Conservation (phyloP, 2,329 filamentous ascomycete genomes). For the Exophiala sideris region DNA sequence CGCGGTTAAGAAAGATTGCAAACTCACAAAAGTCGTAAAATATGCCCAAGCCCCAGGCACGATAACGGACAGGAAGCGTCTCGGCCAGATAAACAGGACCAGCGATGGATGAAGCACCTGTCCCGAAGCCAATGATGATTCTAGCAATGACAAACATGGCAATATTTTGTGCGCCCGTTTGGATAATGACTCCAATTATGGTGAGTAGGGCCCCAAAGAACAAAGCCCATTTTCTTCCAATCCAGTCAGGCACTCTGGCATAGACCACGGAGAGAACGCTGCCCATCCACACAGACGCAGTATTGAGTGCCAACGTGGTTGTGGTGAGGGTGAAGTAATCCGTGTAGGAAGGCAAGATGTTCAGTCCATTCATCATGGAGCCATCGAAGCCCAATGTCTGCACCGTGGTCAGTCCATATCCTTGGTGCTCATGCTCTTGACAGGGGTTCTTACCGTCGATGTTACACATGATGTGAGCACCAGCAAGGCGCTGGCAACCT, state of each 20-base stretch:
- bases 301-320: slow-evolving; percentile 54
- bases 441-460: slow-evolving; percentile 10
- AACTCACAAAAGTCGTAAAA: slow-evolving; percentile 22
- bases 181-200: slow-evolving; percentile 46
- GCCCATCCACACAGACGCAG: slow-evolving; percentile 55
- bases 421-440: no score
- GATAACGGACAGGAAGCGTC: slow-evolving; percentile 29
- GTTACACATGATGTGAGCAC: slow-evolving; percentile 22
- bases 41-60: slow-evolving; percentile 17
- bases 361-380: slow-evolving; percentile 56
- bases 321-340: slow-evolving; percentile 56
- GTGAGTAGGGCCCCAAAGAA: slow-evolving; percentile 42
- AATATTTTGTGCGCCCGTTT: slow-evolving; percentile 50
- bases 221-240: slow-evolving; percentile 45
- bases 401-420: no score
- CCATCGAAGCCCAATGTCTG: slow-evolving; percentile 41
- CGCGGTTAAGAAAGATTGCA: background rate
- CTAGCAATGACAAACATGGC: slow-evolving; percentile 51
- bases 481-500: slow-evolving; percentile 8
- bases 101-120: slow-evolving; percentile 42
- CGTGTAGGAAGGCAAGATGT: slow-evolving; percentile 56
- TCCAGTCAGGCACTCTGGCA: slow-evolving; percentile 42
- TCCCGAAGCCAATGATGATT: slow-evolving; percentile 49
- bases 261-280: slow-evolving; percentile 46
- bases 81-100: slow-evolving; percentile 51